Evolutionary conservation across 805 yeast genomes (phyloP).

Genomic region (Spencermartinsiella europaea): DNA sequence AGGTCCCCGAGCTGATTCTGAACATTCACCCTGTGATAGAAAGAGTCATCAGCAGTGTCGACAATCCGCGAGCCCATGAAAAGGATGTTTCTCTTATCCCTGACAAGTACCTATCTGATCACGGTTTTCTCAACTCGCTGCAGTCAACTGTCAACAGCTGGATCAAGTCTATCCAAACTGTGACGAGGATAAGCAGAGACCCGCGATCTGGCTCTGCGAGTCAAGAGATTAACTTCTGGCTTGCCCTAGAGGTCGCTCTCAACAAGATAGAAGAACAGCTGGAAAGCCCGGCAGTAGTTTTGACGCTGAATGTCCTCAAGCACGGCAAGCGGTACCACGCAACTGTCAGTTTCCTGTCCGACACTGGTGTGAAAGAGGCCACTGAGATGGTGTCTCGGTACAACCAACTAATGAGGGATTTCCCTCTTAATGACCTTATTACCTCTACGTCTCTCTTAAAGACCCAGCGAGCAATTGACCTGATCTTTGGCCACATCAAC

Average conservation of each 20-base stretch:
- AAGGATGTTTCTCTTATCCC: slow-evolving; percentile 29
- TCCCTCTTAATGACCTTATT: slow-evolving; percentile 59
- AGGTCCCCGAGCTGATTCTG: slow-evolving; percentile 56
- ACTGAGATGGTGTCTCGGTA: slow-evolving; percentile 47
- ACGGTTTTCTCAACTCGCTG: slow-evolving; percentile 57
- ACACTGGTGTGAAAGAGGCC: slow-evolving; percentile 60
- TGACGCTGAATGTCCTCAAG: slow-evolving; percentile 56
- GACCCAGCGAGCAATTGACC: slow-evolving; percentile 41
- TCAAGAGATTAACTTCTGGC: slow-evolving; percentile 79
- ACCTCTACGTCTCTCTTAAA: slow-evolving; percentile 42
- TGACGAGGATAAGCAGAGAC: slow-evolving; percentile 50
- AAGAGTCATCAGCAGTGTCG: slow-evolving; percentile 31
- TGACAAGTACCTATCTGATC: slow-evolving; percentile 41
- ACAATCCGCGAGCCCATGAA: slow-evolving; percentile 21
- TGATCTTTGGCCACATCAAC: slow-evolving; percentile 52
- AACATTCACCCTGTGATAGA: slow-evolving; percentile 49
- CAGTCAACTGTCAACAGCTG: slow-evolving; percentile 69
- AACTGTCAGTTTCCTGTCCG: slow-evolving; percentile 65
- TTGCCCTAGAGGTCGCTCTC: slow-evolving; percentile 59
- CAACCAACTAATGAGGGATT: slow-evolving; percentile 58
- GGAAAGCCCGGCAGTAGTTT: slow-evolving; percentile 45
- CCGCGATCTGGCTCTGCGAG: slow-evolving; percentile 52
- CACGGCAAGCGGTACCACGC: slow-evolving; percentile 76
- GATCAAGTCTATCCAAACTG: slow-evolving; percentile 57
- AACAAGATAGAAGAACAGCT: slow-evolving; percentile 53